Conservation (phyloP, 2,329 filamentous ascomycete genomes). For the Colletotrichum magnum region DNA sequence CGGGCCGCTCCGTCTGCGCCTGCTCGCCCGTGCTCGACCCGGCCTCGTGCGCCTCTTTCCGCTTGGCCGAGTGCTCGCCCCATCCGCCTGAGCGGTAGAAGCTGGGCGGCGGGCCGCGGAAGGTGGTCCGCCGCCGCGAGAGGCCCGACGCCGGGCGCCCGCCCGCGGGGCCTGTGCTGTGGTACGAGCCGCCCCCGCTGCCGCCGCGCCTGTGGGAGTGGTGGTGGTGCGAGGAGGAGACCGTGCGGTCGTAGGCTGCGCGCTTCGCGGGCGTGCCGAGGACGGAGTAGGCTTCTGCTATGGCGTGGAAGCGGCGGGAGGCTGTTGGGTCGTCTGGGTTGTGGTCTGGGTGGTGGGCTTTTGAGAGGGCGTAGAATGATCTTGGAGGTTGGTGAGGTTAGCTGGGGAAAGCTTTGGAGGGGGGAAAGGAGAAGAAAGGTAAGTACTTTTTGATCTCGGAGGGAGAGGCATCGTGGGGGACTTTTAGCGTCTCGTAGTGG, state of each 20-base stretch:
- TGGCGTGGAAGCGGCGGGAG: constrained; percentile 81
- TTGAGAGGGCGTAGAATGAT: constrained; percentile 92
- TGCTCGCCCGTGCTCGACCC: constrained; percentile 40
- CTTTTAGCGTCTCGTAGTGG: constrained; percentile 86
- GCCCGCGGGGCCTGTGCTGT: constrained; percentile 74
- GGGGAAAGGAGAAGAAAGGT: constrained; percentile 3
- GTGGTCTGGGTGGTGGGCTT: constrained; percentile 91
- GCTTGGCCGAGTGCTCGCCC: constrained; percentile 74
- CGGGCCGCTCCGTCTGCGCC: constrained; percentile 46
- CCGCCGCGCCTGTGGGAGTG: constrained; percentile 46
- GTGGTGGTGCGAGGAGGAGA: constrained; percentile 54
- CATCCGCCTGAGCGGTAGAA: constrained; percentile 90
- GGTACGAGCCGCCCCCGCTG: constrained; percentile 62
- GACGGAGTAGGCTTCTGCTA: constrained; percentile 86
- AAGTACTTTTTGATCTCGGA: constrained; percentile 86
- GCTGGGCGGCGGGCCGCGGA: constrained; percentile 88
- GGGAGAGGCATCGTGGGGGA: constrained; percentile 78
- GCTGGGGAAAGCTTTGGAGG: background rate
- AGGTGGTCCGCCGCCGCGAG: constrained; percentile 80
- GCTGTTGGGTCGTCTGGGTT: constrained; percentile 84
- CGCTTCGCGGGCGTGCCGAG: constrained; percentile 83
- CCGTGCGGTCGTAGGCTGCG: constrained; percentile 83
- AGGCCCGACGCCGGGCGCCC: constrained; percentile 86
- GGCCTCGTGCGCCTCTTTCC: constrained; percentile 66
- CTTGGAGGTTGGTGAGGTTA: constrained; percentile 43